Evolutionary conservation across 2,329 filamentous ascomycete genomes (phyloP).

Genomic region (Hypomyces perniciosus): DNA sequence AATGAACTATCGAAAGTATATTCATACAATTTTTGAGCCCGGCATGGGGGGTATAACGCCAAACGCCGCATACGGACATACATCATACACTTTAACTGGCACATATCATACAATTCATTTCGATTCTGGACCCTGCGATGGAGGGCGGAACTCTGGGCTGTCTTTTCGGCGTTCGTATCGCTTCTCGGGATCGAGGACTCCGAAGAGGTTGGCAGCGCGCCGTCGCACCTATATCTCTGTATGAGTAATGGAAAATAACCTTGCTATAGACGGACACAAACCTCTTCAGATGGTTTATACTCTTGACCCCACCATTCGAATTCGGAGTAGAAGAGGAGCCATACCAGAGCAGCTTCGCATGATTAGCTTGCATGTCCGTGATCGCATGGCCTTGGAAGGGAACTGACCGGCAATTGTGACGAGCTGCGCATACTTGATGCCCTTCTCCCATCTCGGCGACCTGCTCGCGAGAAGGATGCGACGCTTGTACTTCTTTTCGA

Average conservation of each 20-base stretch:
- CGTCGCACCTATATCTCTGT: constrained; percentile 27
- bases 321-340: constrained; percentile 37
- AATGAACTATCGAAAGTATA: constrained; percentile 17
- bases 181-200: constrained; percentile 35
- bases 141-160: constrained; percentile 27
- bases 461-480: constrained; percentile 56
- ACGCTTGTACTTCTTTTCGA: constrained; percentile 74
- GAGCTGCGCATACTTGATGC: constrained; percentile 59
- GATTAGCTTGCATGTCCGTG: not conserved
- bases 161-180: constrained; percentile 36
- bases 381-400: not conserved
- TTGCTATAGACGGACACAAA: constrained; percentile 13
- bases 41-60: constrained; percentile 21
- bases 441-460: constrained; percentile 59
- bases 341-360: constrained; percentile 31
- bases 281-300: constrained; percentile 39
- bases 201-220: constrained; percentile 34
- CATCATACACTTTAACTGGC: constrained; percentile 18
- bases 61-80: constrained; percentile 21
- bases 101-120: constrained; percentile 16
- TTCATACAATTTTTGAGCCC: constrained; percentile 19
- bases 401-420: constrained; percentile 49
- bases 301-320: constrained; percentile 39
- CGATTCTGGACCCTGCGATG: constrained; percentile 21
- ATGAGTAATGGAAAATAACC: not conserved